A percentile compares a stretch with the other conserved stretches of the same genome.
Conservation (phyloP, 305 asterid genomes). For the Solanum aculeatissimum region DNA sequence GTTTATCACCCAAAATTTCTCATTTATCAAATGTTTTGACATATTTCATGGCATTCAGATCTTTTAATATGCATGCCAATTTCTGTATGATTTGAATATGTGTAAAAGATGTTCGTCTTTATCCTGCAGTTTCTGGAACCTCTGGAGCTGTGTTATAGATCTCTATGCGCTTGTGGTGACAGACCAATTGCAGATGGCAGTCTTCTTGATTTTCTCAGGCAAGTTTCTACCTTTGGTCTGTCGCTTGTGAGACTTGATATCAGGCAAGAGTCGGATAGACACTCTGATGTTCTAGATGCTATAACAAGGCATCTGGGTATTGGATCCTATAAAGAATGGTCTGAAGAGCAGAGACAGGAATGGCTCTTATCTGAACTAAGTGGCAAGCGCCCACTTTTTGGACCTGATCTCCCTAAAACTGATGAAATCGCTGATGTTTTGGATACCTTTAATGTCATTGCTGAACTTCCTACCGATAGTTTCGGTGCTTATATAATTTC, state of each 20-base stretch:
- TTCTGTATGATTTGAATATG: not conserved
- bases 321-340: conserved; percentile 82
- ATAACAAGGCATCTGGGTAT: conserved; percentile 62
- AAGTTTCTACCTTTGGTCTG: conserved; percentile 88
- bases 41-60: not conserved
- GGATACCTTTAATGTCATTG: conserved; percentile 56
- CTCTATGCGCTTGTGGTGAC: conserved; percentile 78
- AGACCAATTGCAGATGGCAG: conserved; percentile 85
- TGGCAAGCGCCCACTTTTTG: conserved; percentile 79
- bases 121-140: conserved; percentile 54
- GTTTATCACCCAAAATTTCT: not conserved
- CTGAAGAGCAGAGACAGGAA: conserved; percentile 73
- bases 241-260: conserved; percentile 82
- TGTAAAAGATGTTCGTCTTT: not conserved
- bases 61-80: not conserved
- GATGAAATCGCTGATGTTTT: conserved; percentile 79
- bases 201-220: conserved; percentile 86
- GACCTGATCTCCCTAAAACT: conserved; percentile 72
- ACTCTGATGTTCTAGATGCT: conserved; percentile 81
- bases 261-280: conserved; percentile 85
- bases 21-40: not conserved
- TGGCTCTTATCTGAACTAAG: conserved; percentile 82
- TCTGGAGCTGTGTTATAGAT: conserved; percentile 67
- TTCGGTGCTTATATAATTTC: conserved; percentile 88
- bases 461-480: conserved; percentile 63